Percentiles rank a stretch among this genome's conserved stretches.
Conservation (phyloP, 805 yeast genomes). For the Blastobotrys chiropterorum region DNA sequence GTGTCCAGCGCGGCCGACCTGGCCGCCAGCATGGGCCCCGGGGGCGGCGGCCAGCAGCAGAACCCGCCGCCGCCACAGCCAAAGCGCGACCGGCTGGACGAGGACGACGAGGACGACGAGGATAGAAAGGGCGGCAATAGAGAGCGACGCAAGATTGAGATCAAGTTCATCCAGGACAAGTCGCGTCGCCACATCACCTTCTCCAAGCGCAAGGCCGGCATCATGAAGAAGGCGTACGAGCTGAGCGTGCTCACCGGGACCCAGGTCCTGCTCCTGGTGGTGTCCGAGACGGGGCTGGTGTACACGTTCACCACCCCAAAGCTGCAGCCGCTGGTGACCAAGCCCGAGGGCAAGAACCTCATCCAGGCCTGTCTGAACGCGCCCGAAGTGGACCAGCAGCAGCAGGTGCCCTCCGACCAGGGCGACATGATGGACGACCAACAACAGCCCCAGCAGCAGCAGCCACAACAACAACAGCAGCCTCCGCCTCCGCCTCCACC, state of each 20-base stretch:
- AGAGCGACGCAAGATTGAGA: slow-evolving; percentile 87
- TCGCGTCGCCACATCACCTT: slow-evolving; percentile 97
- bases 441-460: slow-evolving; percentile 31
- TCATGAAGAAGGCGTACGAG: slow-evolving; percentile 99
- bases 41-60: slow-evolving; percentile 1
- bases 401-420: slow-evolving; percentile 20
- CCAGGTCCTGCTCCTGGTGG: slow-evolving; percentile 89
- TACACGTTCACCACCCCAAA: slow-evolving; percentile 99
- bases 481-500: no score
- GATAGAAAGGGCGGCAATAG: slow-evolving; percentile 38
- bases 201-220: slow-evolving; percentile 97
- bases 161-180: slow-evolving; percentile 94
- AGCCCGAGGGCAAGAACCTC: slow-evolving; percentile 93
- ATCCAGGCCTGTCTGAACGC: slow-evolving; percentile 97
- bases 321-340: slow-evolving; percentile 94
- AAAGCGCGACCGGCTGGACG: slow-evolving; percentile 12
- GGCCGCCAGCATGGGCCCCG: not conserved
- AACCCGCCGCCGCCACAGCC: not conserved
- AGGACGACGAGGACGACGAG: slow-evolving; percentile 44
- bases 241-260: slow-evolving; percentile 95
- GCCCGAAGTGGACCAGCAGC: slow-evolving; percentile 59
- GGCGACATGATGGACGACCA: slow-evolving; percentile 9
- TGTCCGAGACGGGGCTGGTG: slow-evolving; percentile 96
- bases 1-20: not conserved
- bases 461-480: slow-evolving; percentile 27